Evolutionary conservation across 176 grass and related monocot genomes (phyloP).

Genomic region (Aegilops bicornis): DNA sequence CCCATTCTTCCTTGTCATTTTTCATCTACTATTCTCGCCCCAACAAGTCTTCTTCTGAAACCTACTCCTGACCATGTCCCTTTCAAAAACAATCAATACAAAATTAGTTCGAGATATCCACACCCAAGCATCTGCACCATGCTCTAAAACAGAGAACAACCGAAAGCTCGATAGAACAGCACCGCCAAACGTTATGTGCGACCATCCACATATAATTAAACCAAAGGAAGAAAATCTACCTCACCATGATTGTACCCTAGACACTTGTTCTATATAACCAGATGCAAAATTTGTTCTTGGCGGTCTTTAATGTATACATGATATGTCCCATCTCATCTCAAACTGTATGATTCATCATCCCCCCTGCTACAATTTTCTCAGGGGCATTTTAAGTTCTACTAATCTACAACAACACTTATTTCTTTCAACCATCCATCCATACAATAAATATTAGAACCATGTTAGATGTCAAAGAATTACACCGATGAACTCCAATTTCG

Average conservation of each 20-base stretch:
- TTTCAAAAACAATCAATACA: too few species aligned
- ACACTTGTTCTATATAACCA: conserved; percentile 4
- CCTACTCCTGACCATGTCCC: too few species aligned
- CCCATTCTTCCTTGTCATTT: too few species aligned
- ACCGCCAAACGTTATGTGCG: neutral
- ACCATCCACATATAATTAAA: neutral
- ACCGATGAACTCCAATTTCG: conserved; percentile 33
- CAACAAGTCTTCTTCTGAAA: too few species aligned
- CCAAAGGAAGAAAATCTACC: neutral
- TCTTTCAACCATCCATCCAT: conserved; percentile 33
- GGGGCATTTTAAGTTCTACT: conserved; percentile 41
- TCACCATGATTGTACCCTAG: neutral
- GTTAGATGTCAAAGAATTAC: conserved; percentile 71
- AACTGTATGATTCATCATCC: conserved; percentile 26
- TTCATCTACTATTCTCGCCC: too few species aligned
- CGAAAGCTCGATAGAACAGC: neutral
- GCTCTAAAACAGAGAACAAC: neutral
- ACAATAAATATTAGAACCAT: conserved; percentile 50
- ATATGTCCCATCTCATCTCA: conserved; percentile 19
- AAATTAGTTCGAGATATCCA: too few species aligned
- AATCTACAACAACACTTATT: conserved; percentile 54
- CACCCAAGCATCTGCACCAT: neutral
- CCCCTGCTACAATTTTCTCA: conserved; percentile 28
- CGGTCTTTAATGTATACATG: conserved; percentile 36
- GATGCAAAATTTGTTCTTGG: conserved; percentile 49